These are phyloP conservation scores for Eutypa lata DNA, from an alignment of 2,329 filamentous ascomycete species.

Conservation along the genomic window DNA sequence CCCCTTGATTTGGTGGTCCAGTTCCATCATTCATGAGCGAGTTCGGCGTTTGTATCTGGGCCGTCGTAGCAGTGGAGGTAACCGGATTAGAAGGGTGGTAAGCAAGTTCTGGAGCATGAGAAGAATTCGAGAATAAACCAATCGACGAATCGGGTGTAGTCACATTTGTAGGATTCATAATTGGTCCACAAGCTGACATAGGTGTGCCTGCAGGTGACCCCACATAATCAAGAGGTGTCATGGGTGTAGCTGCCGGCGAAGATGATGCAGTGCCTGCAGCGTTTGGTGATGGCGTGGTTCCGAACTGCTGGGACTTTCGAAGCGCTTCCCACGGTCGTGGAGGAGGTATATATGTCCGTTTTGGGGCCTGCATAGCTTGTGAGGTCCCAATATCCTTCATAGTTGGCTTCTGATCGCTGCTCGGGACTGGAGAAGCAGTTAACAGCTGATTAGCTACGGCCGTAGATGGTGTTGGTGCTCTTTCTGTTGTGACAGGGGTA, in stretches of 20 bases:
- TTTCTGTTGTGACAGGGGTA: not conserved
- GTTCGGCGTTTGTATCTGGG: not conserved
- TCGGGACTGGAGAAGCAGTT: conserved; percentile 1
- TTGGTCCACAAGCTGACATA: not conserved
- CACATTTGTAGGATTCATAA: not conserved
- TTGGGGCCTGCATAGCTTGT: conserved; percentile 11
- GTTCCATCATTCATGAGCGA: conserved; percentile 5
- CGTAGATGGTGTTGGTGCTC: not conserved
- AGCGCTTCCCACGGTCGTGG: conserved; percentile 30
- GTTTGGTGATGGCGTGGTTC: not conserved
- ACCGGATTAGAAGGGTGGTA: not conserved
- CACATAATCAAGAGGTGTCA: not conserved
- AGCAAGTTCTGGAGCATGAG: not conserved
- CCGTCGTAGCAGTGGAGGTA: not conserved
- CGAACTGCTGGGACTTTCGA: conserved; percentile 17
- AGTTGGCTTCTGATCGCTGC: not conserved
- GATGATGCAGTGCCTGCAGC: conserved; percentile 1
- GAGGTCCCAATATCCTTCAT: conserved; percentile 1
- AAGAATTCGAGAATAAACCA: not conserved
- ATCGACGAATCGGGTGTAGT: not conserved
- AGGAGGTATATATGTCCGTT: conserved; percentile 26
- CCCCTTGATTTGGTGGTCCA: conserved; percentile 16
- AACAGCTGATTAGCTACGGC: conserved; percentile 2
- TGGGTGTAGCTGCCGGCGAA: conserved; percentile 1
- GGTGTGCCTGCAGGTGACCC: not conserved